Evolutionary conservation across 805 yeast species (phyloP).

Genomic region (Cyberlindnera euphorbiae): DNA sequence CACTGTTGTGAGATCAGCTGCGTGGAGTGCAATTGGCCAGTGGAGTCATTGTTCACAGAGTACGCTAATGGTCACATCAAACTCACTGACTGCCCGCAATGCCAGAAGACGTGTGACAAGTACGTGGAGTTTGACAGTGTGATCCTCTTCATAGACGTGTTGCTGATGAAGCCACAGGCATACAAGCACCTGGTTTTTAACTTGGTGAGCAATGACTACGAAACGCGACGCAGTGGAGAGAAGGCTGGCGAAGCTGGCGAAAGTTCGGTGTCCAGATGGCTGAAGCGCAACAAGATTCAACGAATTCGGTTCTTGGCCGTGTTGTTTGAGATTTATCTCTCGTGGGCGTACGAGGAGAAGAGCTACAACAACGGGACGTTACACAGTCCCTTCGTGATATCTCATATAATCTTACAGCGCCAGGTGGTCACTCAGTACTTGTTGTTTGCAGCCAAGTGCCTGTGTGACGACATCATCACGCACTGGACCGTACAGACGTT

Average conservation of each 20-base stretch:
- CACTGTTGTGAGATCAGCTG: slow-evolving; percentile 59
- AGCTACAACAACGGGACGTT: slow-evolving; percentile 27
- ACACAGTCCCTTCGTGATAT: slow-evolving; percentile 22
- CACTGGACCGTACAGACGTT: slow-evolving; percentile 32
- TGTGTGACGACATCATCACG: slow-evolving; percentile 40
- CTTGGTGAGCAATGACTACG: slow-evolving; percentile 32
- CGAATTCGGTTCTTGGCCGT: slow-evolving; percentile 58
- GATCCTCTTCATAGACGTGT: slow-evolving; percentile 73
- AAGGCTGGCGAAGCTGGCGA: background rate
- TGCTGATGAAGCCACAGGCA: slow-evolving; percentile 82
- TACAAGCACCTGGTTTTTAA: slow-evolving; percentile 85
- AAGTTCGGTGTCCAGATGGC: background rate
- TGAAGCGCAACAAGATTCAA: slow-evolving; percentile 19
- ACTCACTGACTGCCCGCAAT: slow-evolving; percentile 67
- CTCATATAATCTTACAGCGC: slow-evolving; percentile 29
- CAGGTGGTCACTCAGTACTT: slow-evolving; percentile 47
- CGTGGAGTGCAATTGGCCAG: slow-evolving; percentile 75
- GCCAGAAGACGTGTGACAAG: slow-evolving; percentile 77
- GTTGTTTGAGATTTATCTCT: slow-evolving; percentile 82
- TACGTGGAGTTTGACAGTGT: slow-evolving; percentile 90
- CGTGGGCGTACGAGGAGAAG: slow-evolving; percentile 88
- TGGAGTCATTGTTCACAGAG: slow-evolving; percentile 58
- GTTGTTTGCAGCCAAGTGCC: slow-evolving; percentile 49
- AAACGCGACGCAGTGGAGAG: background rate
- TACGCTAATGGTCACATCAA: slow-evolving; percentile 78